Conservation (phyloP, 495 filamentous ascomycete genomes). For the Cercophora sp. region DNA sequence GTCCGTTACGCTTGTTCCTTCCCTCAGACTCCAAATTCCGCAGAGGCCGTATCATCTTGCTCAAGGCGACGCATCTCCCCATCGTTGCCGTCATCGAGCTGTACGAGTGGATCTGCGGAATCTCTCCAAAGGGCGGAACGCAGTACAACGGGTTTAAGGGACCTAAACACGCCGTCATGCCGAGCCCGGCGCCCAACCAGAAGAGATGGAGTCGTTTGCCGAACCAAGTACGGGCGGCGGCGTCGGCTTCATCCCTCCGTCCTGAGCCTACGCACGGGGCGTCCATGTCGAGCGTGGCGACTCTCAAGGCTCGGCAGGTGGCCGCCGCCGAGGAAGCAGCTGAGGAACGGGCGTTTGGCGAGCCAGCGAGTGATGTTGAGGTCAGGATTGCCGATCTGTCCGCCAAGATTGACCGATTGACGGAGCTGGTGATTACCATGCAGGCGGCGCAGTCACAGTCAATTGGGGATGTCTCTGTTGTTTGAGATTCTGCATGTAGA, state of each 20-base stretch:
- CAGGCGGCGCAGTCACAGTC: constrained; percentile 26
- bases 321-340: constrained; percentile 18
- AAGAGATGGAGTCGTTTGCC: constrained; percentile 2
- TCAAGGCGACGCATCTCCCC: constrained; percentile 60
- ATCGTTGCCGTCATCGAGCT: constrained; percentile 48
- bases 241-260: constrained; percentile 15
- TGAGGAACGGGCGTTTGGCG: constrained; percentile 28
- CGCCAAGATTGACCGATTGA: constrained; percentile 46
- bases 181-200: constrained; percentile 12
- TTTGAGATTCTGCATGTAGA: too few relatives aligned
- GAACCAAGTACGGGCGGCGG: constrained; percentile 3
- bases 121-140: constrained; percentile 30
- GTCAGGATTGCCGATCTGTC: constrained; percentile 40
- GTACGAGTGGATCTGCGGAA: constrained; percentile 43
- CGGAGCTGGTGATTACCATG: constrained; percentile 38
- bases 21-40: constrained; percentile 65
- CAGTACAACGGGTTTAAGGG: constrained; percentile 30
- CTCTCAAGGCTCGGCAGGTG: constrained; percentile 8
- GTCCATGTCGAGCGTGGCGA: not conserved
- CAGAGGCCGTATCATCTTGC: constrained; percentile 67
- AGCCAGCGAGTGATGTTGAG: constrained; percentile 36
- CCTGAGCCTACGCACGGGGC: not conserved
- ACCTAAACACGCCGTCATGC: constrained; percentile 14
- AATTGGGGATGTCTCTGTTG: constrained; percentile 21
- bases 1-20: constrained; percentile 75